Evolutionary conservation across 495 filamentous ascomycete species (phyloP), one percentile per base, ranked within the genome.

Genomic region (Aspergillus panamensis): DNA sequence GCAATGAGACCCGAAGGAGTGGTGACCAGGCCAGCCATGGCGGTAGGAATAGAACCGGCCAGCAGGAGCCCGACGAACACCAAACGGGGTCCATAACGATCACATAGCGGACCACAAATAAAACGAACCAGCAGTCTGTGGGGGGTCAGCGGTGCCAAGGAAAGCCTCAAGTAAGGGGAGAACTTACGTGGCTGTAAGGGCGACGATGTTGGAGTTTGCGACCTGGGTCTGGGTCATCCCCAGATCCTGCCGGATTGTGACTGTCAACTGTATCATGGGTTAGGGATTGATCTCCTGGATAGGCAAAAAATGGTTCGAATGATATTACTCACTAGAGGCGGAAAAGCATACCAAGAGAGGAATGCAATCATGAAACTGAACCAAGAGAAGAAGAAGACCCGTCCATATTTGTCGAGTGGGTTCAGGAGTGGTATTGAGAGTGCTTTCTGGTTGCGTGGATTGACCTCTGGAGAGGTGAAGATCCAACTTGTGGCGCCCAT

Each of bases 291-390:
- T 45, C 17, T 10, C 16, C 19, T 21, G n/a, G 7, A 20, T 45
- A 10, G 1, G 42, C 6, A 16, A 45, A 16, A 10, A 17, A 12
- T 6, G 19, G 42, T 19, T 45, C 9, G n/a, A 10, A 45, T 10
- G 42, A 39, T 13, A 33, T 21, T 6, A 77, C 85, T 73, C 77
- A 91, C 87, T 76, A 94, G 68, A 63, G 90, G 90, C 53, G 90
- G 89, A 74, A 92, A 93, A 1, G 90, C 84, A 73, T 82, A 84
- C 80, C 93, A 97, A 3, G 90, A 93, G 73, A 91, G 88, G 77
- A 97, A 97, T 19, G 92, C 91, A 56, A 97, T 84, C 86, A 97
- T 90, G 75, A 97, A 97, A 8, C 93, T 93, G 48, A 91, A 82
- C 87, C 92, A 96, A 0, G 91, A 90, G 74, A 97, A 96, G 79